A percentile compares a stretch with the other conserved stretches of the same genome.
phyloP scores from a whole-genome alignment of 2,329 filamentous ascomycete species.

The Colletotrichum sp. region DNA sequence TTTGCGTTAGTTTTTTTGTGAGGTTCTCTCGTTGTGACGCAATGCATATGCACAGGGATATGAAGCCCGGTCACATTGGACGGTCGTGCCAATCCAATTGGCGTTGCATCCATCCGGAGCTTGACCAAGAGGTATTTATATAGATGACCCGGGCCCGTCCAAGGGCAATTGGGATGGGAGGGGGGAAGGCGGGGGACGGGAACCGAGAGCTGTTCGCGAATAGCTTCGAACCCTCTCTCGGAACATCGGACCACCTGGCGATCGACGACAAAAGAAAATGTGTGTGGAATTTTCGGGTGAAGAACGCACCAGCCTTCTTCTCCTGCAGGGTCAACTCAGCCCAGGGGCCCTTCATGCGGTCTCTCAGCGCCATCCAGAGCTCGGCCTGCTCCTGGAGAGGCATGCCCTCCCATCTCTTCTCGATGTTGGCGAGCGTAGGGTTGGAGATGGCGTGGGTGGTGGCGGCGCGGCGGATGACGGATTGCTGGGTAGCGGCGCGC shows the following conservation, averaged over 20 bases:
- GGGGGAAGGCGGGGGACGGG: neutral
- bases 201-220: neutral
- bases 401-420: constrained; percentile 99
- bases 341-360: constrained; percentile 99
- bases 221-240: neutral
- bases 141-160: neutral
- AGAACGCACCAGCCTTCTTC: constrained; percentile 95
- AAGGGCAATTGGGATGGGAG: neutral
- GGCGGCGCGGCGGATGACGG: constrained; percentile 57
- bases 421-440: constrained; percentile 95
- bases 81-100: constrained; percentile 2
- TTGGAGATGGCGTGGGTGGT: constrained; percentile 95
- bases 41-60: constrained; percentile 16
- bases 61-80: neutral
- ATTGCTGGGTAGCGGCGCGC: constrained; percentile 37
- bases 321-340: constrained; percentile 92
- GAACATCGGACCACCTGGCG: constrained; percentile 10
- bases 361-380: constrained; percentile 96
- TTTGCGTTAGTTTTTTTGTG: constrained; percentile 40
- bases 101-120: constrained; percentile 1
- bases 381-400: constrained; percentile 99
- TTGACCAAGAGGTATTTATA: neutral
- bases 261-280: neutral
- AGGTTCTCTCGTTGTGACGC: neutral
- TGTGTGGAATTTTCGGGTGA: neutral